Conservation (phyloP, 352 stramenopile genomes). For the Phytophthora vignae region DNA sequence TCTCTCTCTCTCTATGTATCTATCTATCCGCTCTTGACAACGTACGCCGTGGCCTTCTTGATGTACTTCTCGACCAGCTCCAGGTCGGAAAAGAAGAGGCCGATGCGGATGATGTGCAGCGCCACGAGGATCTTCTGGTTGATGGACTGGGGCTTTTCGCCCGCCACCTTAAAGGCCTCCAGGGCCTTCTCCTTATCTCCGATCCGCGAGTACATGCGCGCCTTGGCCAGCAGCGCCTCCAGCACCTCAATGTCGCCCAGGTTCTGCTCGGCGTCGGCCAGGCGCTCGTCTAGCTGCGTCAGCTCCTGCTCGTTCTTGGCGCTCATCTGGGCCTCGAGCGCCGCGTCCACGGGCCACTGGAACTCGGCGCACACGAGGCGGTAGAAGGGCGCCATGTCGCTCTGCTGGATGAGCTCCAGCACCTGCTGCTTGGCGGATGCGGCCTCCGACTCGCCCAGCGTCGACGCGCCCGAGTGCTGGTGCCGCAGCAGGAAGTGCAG, state of each 20-base stretch:
- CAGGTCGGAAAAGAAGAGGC: constrained; percentile 89
- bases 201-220: constrained; percentile 94
- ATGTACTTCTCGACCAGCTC: constrained; percentile 88
- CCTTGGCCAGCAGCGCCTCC: constrained; percentile 94
- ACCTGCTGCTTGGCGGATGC: constrained; percentile 55
- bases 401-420: constrained; percentile 64
- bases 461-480: constrained; percentile 55
- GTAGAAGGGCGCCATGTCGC: constrained; percentile 89
- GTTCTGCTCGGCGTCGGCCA: constrained; percentile 95
- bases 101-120: constrained; percentile 94
- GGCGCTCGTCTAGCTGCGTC: constrained; percentile 82
- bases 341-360: constrained; percentile 64
- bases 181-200: constrained; percentile 93
- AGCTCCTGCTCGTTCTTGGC: constrained; percentile 76
- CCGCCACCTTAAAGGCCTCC: constrained; percentile 91
- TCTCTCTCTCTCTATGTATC: no score
- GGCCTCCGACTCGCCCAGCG: constrained; percentile 46
- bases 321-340: constrained; percentile 67
- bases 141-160: constrained; percentile 95
- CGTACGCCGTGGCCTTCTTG: constrained; percentile 85
- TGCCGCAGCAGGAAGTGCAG: constrained; percentile 85
- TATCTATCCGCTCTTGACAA: background rate
- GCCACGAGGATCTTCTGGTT: constrained; percentile 98
- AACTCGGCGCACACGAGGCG: constrained; percentile 74
- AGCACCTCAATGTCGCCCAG: constrained; percentile 98